Evolutionary conservation across 1,284 basidiomycete species (phyloP).

Genomic region (Ustilago trichophora): DNA sequence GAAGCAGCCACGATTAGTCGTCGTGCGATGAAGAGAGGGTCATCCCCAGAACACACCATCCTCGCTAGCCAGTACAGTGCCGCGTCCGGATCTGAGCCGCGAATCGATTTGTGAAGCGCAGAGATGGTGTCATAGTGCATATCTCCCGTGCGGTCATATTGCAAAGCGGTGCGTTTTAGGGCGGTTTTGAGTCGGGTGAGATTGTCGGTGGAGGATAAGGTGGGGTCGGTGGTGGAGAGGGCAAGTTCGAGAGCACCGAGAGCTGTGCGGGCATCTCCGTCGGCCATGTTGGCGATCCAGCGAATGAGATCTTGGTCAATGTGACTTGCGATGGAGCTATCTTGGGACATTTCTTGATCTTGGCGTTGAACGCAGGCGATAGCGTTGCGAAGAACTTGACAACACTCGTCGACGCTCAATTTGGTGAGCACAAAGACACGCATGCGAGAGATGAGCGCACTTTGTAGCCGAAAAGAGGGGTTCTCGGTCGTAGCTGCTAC

Average conservation of each 20-base stretch:
- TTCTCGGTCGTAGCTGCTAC: conserved; percentile 93
- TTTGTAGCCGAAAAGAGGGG: conserved; percentile 79
- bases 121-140: conserved; percentile 83
- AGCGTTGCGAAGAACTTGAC: conserved; percentile 48
- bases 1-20: conserved; percentile 84
- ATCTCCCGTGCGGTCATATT: conserved; percentile 65
- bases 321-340: conserved; percentile 53
- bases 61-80: conserved; percentile 80
- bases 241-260: conserved; percentile 59
- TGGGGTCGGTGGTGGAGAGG: conserved; percentile 39
- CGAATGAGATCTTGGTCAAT: conserved; percentile 45
- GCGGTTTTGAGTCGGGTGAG: conserved; percentile 39
- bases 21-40: conserved; percentile 83
- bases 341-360: background rate
- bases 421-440: conserved; percentile 69
- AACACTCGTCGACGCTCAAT: conserved; percentile 48
- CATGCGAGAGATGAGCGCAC: conserved; percentile 80
- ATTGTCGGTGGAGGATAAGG: conserved; percentile 14
- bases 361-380: conserved; percentile 29
- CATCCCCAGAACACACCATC: conserved; percentile 74
- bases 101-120: conserved; percentile 82
- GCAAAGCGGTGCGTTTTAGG: conserved; percentile 51
- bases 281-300: conserved; percentile 60
- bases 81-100: conserved; percentile 80
- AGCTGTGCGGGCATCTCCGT: conserved; percentile 61